These are phyloP conservation scores for Leccinellum rugosiceps DNA, from an alignment of 768 basidiomycete species.

Conservation along the genomic window DNA sequence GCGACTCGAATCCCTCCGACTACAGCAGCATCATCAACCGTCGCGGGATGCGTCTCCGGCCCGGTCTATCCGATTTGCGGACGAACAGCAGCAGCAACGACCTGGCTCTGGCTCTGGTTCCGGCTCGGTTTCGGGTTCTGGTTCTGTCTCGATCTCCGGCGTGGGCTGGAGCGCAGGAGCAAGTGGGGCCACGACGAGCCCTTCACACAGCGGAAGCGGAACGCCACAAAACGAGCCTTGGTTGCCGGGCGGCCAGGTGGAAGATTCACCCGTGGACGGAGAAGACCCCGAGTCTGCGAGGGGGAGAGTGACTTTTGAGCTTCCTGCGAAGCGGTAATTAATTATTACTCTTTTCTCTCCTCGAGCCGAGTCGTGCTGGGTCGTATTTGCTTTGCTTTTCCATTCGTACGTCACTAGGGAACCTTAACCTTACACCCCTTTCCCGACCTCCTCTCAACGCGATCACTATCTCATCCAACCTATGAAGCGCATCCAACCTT, in stretches of 20 bases:
- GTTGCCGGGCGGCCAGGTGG: constrained; percentile 4
- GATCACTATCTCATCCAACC: not conserved
- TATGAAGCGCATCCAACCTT: not conserved
- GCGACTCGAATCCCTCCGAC: constrained; percentile 29
- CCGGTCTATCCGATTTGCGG: constrained; percentile 48
- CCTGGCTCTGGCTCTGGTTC: constrained; percentile 5
- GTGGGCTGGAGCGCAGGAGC: not conserved
- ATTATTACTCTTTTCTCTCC: not conserved
- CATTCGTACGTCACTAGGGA: not conserved
- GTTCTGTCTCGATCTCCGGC: not conserved
- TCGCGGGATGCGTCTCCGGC: constrained; percentile 43
- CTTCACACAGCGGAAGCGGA: constrained; percentile 16
- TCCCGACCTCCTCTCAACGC: not conserved
- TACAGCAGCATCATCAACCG: constrained; percentile 1
- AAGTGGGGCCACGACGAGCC: constrained; percentile 1
- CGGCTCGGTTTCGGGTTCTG: not conserved
- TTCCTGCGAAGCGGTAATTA: constrained; percentile 9
- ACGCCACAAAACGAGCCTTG: constrained; percentile 19
- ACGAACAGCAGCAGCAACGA: constrained; percentile 24
- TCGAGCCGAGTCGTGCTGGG: not conserved
- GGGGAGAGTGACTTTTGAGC: constrained; percentile 21
- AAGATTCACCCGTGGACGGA: constrained; percentile 8
- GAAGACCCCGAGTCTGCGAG: constrained; percentile 14
- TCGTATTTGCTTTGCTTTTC: not conserved
- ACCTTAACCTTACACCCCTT: not conserved